Base-by-base conservation (phyloP, 495 filamentous ascomycete genomes). In the Aspergillus sclerotioniger region DNA sequence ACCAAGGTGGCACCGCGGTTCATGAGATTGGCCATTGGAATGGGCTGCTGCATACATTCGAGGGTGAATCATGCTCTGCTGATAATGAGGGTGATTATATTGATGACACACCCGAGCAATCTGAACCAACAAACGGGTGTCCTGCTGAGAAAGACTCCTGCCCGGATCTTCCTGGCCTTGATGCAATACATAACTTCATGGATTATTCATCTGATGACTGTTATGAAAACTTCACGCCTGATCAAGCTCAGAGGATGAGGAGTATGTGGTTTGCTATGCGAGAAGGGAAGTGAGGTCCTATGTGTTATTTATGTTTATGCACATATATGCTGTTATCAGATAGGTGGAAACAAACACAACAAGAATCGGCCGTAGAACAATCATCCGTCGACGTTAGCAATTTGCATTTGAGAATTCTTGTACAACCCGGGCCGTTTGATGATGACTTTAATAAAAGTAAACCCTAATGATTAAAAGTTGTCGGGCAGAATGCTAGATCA, bases 11-110 rank as follows among this genome's bases (percentile, higher is more conserved):
- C 8, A 82, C 81, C 6, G 75, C 78, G 0, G 76, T 82, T 28
- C 81, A 84, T 61, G 81, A 84, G 62, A 80, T 83, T 17, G 82
- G 82, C 20, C 82, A 85, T 63, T 85, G 82, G 82, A 77, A 84
- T 54, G 81, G 81, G 3, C 71, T 84, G 21, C 58, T 83, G 28
- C 82, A 85, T 59, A 79, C 77, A 2, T 85, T 84, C 56, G 74
- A 84, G 65, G 81, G 76, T 1, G 74, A 77, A 33, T 74, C 69
- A 1, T 82, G 80, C 62, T 67, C 65, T 7, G 37, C 65, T 0
- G 60, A 61, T 21, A 73, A 75, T 51, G 59, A 70, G 3, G 81
- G 81, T 4, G 82, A 85, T 53, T 80, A 75, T 56, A 77, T 82
- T 55, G 60, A 68, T 39, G 82, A 85, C 61, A 85, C 82, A 12